Evolutionary conservation across 129 eudicot genomes (phyloP).

Genomic region (Saposhnikovia divaricata): DNA sequence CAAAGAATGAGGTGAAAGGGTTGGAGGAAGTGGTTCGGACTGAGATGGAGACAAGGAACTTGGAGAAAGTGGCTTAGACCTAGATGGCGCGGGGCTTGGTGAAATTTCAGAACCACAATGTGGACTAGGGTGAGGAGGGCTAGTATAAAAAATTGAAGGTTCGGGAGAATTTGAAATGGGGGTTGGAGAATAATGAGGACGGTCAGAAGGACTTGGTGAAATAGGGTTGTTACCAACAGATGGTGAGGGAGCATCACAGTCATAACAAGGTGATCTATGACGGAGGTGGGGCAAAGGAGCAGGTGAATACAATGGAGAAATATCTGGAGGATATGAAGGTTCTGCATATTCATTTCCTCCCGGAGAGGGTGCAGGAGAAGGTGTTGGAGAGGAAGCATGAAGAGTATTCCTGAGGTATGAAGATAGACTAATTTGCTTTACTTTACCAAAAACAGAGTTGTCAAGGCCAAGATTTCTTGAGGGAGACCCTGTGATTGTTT

Average conservation of each 20-base stretch:
- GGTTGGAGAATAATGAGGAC: constrained; percentile 26
- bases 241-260: constrained; percentile 31
- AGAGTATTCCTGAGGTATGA: constrained; percentile 48
- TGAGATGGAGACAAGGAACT: constrained; percentile 30
- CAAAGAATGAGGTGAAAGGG: constrained; percentile 29
- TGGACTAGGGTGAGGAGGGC: constrained; percentile 13
- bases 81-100: constrained; percentile 31
- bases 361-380: constrained; percentile 54
- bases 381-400: constrained; percentile 41
- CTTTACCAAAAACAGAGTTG: constrained; percentile 69
- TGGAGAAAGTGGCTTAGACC: constrained; percentile 20
- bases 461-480: constrained; percentile 68
- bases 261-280: constrained; percentile 16
- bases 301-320: constrained; percentile 39
- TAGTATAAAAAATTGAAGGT: constrained; percentile 24
- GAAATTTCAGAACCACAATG: constrained; percentile 34
- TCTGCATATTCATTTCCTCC: constrained; percentile 22
- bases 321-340: constrained; percentile 24
- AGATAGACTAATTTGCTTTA: constrained; percentile 67
- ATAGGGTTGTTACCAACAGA: constrained; percentile 7
- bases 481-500: constrained; percentile 46
- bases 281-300: constrained; percentile 4
- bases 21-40: constrained; percentile 15
- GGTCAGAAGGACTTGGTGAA: constrained; percentile 21
- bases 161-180: constrained; percentile 39